A percentile compares a stretch with the other conserved stretches of the same genome.
Conservation (phyloP, 2,329 filamentous ascomycete species). For the Beauveria scarabaeidicola region DNA sequence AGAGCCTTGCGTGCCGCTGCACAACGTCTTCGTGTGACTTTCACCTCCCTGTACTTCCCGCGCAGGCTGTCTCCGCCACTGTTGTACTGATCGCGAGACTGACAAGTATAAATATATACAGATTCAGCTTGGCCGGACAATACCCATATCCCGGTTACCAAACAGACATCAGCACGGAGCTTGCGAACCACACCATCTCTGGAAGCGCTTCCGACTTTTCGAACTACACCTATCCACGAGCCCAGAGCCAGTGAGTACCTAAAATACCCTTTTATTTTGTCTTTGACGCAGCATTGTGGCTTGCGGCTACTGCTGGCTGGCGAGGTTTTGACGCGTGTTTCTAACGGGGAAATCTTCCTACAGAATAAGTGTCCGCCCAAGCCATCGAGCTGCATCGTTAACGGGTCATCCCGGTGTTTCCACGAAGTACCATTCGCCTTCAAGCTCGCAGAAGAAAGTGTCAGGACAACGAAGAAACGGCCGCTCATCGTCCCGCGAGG, state of each 20-base stretch:
- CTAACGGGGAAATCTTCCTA: not conserved
- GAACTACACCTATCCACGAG: not conserved
- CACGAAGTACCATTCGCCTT: too few relatives aligned
- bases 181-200: too few relatives aligned
- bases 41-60: not conserved
- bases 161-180: too few relatives aligned
- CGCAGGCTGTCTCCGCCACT: not conserved
- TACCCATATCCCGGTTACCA: not conserved
- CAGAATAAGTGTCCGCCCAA: not conserved
- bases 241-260: not conserved
- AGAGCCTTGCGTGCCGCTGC: not conserved
- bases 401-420: too few relatives aligned
- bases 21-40: not conserved
- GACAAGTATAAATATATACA: constrained; percentile 1
- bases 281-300: not conserved
- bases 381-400: too few relatives aligned
- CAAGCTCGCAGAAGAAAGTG: too few relatives aligned
- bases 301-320: not conserved
- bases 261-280: not conserved
- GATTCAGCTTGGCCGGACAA: not conserved
- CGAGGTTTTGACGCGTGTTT: not conserved
- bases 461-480: too few relatives aligned
- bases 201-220: too few relatives aligned
- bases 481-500: too few relatives aligned
- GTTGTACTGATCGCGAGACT: not conserved